Evolutionary conservation across 2,329 filamentous ascomycete genomes (phyloP), one percentile per base, ranked within the genome.

Genomic region (Periconia sp.): DNA sequence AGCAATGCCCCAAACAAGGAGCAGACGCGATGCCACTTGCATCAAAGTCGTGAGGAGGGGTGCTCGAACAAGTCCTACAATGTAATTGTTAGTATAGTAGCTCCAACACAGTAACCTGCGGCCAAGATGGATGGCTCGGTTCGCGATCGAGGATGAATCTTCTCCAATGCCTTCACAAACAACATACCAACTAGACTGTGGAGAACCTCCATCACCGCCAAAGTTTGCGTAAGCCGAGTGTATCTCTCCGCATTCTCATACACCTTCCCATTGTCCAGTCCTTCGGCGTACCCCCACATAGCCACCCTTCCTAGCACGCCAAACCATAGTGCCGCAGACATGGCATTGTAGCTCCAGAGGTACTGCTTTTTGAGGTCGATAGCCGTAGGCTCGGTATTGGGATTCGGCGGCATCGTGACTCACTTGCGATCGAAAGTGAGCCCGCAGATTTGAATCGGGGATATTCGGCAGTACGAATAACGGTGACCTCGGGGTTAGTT

Each of bases 1-100:
- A 63, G 89, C 85, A 50, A 97, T 80, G 56, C 82, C 85, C 90
- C 92, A 96, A 56, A 96, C 88, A 54, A 97, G 86, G 53, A 96
- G 82, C 61, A 95, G 82, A 38, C 94, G 89, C 44, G 85, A 89
- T 16, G 88, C 81, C 50, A 97, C 92, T 73, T 99, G 94, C 85
- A 96, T 91, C 25, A 82, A 71, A 5, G 94, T 97, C 4, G 94
- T 97, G 58, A 87, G 57, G 59, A 96, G 70, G 2, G 92, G 91
- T 1, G 92, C 86, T 61, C 92, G 85, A 38, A 99, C 92, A 62
- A 97, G 69, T 44, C 89, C 89, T 92, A 34, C 6, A 30, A 6
- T 13, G n/a, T n/a, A n/a, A n/a, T n/a, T n/a, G n/a, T n/a, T 25
- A 25, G n/a, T 25, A 12, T 12, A 12, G 7, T 12, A 25, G 23